Evolutionary conservation across 2,329 filamentous ascomycete genomes (phyloP), one percentile per base, ranked within the genome.

Genomic region (Bipolaris bicolor): DNA sequence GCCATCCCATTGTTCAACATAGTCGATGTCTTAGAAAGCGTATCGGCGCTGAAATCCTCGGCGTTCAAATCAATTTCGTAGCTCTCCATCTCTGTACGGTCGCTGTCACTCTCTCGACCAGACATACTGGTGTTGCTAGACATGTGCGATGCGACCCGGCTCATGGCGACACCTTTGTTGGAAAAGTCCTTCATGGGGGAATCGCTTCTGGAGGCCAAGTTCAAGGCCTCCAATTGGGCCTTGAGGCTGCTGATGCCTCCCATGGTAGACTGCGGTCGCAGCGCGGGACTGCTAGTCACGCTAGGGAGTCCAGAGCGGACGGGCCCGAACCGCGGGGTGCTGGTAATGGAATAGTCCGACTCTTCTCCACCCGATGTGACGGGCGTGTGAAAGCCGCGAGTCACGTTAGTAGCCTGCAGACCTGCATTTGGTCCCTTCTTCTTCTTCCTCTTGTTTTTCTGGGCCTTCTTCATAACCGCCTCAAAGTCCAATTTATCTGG

Each of bases 61-160:
- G 95, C 90, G 37, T 97, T 83, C 36, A 97, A 83, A 50, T 86
- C 86, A 62, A 97, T 88, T 78, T 97, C 91, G 72, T 97, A 97
- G 72, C 88, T 90, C 49, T 90, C 90, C 73, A 85, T 84, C 68
- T 94, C 90, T 1, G 90, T 93, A 39, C 82, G 81, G 62, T 89
- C 87, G 64, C 86, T 86, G 64, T 90, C 87, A 65, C 85, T 88
- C 65, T 83, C 67, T 64, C 84, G 67, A 80, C 83, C 68, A 79
- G 86, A 72, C 55, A 81, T 79, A 58, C 84, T 89, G 65, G 82
- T 81, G 64, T 78, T 80, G 72, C 83, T 87, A 64, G 84, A 87
- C 58, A 78, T 55, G 71, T 77, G 60, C 16, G 80, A 79, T 36
- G 61, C 60, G 7, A 71, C 58, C 43, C 63, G 65, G 45, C 55